Evolutionary conservation across 2,329 filamentous ascomycete species (phyloP).

Genomic region (Raffaelea ambrosiae): DNA sequence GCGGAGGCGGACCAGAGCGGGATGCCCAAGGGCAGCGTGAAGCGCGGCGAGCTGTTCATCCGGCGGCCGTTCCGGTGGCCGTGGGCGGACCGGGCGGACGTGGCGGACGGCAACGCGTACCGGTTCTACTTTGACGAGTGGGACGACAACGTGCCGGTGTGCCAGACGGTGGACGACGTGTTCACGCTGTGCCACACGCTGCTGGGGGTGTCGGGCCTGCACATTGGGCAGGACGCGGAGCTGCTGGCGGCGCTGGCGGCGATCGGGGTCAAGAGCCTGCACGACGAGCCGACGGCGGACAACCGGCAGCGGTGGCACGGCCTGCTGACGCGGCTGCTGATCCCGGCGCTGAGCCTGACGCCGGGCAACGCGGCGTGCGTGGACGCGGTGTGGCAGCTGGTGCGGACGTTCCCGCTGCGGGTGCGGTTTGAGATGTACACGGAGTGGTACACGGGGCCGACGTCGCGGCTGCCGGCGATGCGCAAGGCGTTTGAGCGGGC

Average conservation of each 20-base stretch:
- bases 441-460: slow-evolving; percentile 81
- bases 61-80: slow-evolving; percentile 74
- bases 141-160: slow-evolving; percentile 86
- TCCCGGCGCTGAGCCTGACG: slow-evolving; percentile 80
- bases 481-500: slow-evolving; percentile 70
- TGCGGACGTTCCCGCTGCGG: slow-evolving; percentile 68
- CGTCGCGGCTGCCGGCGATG: slow-evolving; percentile 69
- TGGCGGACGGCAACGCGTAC: slow-evolving; percentile 70
- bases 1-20: slow-evolving; percentile 54
- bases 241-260: slow-evolving; percentile 75
- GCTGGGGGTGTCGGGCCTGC: slow-evolving; percentile 76
- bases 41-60: slow-evolving; percentile 47
- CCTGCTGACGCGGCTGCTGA: slow-evolving; percentile 72
- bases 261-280: slow-evolving; percentile 71
- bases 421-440: slow-evolving; percentile 83
- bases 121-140: slow-evolving; percentile 97
- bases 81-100: slow-evolving; percentile 68
- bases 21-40: slow-evolving; percentile 60
- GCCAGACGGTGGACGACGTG: slow-evolving; percentile 82
- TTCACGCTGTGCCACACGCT: slow-evolving; percentile 80
- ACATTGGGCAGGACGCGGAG: slow-evolving; percentile 74
- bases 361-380: slow-evolving; percentile 76
- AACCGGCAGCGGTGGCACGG: slow-evolving; percentile 79
- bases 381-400: slow-evolving; percentile 77
- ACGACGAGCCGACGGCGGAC: slow-evolving; percentile 56